phyloP scores from a whole-genome alignment of 2,329 filamentous ascomycete genomes.

The Didymella exigua region DNA sequence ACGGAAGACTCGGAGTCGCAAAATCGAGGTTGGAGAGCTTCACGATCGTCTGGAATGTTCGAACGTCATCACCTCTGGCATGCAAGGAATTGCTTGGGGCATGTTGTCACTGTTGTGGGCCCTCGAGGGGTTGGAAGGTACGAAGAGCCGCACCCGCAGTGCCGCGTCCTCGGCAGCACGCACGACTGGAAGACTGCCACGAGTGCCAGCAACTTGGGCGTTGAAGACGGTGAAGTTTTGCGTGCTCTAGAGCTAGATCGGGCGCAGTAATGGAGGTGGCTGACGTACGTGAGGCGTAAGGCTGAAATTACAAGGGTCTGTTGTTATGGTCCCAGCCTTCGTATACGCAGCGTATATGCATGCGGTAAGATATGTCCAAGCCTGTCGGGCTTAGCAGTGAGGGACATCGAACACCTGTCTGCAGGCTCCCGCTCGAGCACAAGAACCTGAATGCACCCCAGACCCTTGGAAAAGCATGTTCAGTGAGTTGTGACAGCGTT shows the following conservation, averaged over 20 bases:
- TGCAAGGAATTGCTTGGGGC: slow-evolving; percentile 6
- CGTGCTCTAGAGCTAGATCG: background rate
- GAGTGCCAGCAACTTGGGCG: background rate
- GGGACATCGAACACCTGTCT: slow-evolving; percentile 8
- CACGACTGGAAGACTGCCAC: background rate
- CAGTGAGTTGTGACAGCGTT: slow-evolving; percentile 6
- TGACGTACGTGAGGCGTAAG: slow-evolving; percentile 14
- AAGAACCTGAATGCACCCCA: background rate
- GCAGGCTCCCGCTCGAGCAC: background rate
- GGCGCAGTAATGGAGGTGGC: slow-evolving; percentile 9
- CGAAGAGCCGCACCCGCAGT: background rate
- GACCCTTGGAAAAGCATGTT: background rate
- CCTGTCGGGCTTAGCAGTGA: slow-evolving; percentile 4
- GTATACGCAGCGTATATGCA: slow-evolving; percentile 14
- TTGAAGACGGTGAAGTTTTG: background rate
- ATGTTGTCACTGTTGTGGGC: slow-evolving; percentile 5
- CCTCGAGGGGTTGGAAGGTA: slow-evolving; percentile 4
- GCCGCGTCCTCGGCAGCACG: background rate
- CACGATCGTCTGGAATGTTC: slow-evolving; percentile 14
- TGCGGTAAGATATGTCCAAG: slow-evolving; percentile 7
- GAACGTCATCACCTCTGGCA: slow-evolving; percentile 10
- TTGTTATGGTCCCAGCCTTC: slow-evolving; percentile 13
- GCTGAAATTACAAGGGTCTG: slow-evolving; percentile 5
- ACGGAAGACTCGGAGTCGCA: slow-evolving; percentile 9
- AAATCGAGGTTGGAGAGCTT: background rate